A percentile compares a stretch with the other conserved stretches of the same genome.
These are phyloP conservation scores for Cyclotella atomus DNA, from an alignment of 108 stramenopile species.

Conservation along the genomic window DNA sequence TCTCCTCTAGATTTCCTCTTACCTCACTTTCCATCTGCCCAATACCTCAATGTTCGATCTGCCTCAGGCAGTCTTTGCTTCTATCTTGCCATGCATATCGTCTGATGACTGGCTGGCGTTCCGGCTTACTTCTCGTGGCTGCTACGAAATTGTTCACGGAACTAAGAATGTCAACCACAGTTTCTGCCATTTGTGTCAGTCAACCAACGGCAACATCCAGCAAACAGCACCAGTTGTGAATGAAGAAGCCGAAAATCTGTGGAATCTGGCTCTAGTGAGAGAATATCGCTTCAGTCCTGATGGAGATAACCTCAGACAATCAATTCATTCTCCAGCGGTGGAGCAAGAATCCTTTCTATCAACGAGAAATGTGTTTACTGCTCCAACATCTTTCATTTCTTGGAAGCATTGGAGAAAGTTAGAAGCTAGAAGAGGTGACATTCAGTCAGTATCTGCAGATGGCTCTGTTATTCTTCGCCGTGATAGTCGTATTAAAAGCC, in stretches of 20 bases:
- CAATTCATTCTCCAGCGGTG: conserved; percentile 6
- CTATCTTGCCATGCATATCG: conserved; percentile 17
- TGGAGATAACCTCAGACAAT: not conserved
- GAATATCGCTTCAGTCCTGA: conserved; percentile 28
- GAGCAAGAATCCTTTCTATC: conserved; percentile 10
- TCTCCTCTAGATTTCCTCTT: too few species aligned
- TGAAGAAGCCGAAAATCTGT: conserved; percentile 22
- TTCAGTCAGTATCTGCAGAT: too few species aligned
- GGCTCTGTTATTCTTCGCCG: too few species aligned
- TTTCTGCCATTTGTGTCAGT: conserved; percentile 3
- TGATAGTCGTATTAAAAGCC: not conserved
- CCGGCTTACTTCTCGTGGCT: conserved; percentile 13
- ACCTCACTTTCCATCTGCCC: too few species aligned
- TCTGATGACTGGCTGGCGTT: conserved; percentile 25
- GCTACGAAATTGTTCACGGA: conserved; percentile 22
- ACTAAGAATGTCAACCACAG: conserved; percentile 13
- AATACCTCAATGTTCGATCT: too few species aligned
- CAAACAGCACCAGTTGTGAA: too few species aligned
- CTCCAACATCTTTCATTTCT: conserved; percentile 29
- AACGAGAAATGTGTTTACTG: conserved; percentile 35
- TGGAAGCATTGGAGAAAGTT: conserved; percentile 52
- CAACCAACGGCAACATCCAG: too few species aligned
- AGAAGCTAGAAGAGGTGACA: conserved; percentile 11
- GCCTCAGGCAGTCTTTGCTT: conserved; percentile 13
- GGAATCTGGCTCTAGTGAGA: conserved; percentile 30